A percentile compares a stretch with the other conserved stretches of the same genome.
Evolutionary conservation across 441 rosid genomes (phyloP).

Genomic region (Populus hybrid): DNA sequence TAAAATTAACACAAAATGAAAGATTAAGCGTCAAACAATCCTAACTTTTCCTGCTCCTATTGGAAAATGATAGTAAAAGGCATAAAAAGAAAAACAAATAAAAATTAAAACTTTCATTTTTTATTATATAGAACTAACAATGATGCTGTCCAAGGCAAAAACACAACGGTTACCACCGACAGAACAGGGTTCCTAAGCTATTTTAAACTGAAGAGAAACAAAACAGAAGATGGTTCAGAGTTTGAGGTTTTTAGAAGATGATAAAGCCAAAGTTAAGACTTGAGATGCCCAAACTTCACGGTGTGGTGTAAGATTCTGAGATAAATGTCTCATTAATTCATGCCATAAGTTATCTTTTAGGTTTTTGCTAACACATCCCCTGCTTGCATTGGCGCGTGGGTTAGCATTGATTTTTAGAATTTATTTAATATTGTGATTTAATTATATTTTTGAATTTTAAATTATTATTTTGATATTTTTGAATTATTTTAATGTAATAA

Average conservation of each 20-base stretch:
- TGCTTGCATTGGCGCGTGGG: neutral
- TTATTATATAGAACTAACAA: no score
- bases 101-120: neutral
- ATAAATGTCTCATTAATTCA: neutral
- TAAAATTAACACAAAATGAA: neutral
- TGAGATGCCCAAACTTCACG: neutral
- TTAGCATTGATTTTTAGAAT: no score
- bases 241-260: neutral
- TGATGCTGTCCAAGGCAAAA: neutral
- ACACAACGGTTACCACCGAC: neutral
- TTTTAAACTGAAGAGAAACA: neutral
- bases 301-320: neutral
- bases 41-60: neutral
- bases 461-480: no score
- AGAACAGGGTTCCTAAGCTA: neutral
- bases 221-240: neutral
- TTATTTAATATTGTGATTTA: no score
- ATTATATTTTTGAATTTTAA: no score
- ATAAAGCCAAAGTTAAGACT: neutral
- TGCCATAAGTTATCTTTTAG: no score
- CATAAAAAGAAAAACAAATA: neutral
- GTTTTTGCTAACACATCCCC: neutral
- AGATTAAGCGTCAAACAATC: neutral
- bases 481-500: no score
- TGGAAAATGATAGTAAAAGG: neutral